Base-by-base conservation (phyloP, 2,329 filamentous ascomycete species). In the Westerdykella ornata region DNA sequence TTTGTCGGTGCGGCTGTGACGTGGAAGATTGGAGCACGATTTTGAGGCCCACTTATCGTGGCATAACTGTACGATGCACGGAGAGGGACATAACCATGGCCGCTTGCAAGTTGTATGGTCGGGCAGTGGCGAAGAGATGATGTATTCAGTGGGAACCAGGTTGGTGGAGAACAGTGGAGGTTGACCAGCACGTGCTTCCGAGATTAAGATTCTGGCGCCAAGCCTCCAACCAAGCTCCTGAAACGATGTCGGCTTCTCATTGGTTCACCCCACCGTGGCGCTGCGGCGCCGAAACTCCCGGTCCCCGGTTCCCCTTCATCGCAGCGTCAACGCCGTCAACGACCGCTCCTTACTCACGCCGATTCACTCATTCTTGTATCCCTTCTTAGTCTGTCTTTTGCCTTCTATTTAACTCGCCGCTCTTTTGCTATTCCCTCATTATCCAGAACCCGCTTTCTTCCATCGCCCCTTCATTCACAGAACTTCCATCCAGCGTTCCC, bases 261-360 rank as follows among this genome's bases (percentile, higher is more conserved):
- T 47, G 42, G 44, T 13, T 32, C 17, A 13, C 15, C 12, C 9
- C 45, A 41, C 2, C 30, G 22, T 26, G 30, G 42, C 34, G 14
- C 34, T 26, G 41, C 22, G 34, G 16, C 30, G 30, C 30, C 12
- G 30, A 13, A 33, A 7, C 29, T 8, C 37, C 11, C 30, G 45
- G 33, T 73, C 74, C 2, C 69, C 73, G 19, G 84, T 39, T 34
- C 51, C 46, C 51, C 49, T 49, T 48, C 51, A 52, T 47, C 45
- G 41, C 43, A 42, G 37, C 45, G 43, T 48, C n/a, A n/a, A 42
- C 46, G 38, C 37, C 42, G 40, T 37, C 16, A 33, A 33, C 30
- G 30, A 15, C 30, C 16, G 30, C 39, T 35, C 37, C 41, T 42
- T 44, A 36, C 41, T 41, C 39, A 39, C 46, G 47, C 47, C 39